phyloP scores from a whole-genome alignment of 2,329 filamentous ascomycete genomes.

The Venturia nashicola region DNA sequence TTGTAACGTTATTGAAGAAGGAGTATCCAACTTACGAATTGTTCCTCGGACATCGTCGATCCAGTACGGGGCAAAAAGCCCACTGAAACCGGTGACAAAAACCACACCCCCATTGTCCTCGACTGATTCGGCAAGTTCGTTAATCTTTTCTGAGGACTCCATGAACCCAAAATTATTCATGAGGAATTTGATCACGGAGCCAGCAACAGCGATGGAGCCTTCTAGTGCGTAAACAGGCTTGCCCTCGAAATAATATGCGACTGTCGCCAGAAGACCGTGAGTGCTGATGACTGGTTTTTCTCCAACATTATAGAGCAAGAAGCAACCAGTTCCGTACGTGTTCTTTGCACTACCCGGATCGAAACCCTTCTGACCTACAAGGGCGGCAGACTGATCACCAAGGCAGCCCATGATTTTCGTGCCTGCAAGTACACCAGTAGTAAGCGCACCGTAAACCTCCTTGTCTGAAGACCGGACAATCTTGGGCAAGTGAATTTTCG shows the following conservation, averaged over 20 bases:
- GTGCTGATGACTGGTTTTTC: constrained; percentile 74
- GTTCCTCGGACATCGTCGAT: constrained; percentile 87
- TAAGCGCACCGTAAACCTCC: constrained; percentile 57
- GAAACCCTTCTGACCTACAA: constrained; percentile 81
- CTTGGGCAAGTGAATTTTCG: constrained; percentile 62
- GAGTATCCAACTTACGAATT: constrained; percentile 26
- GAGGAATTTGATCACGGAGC: constrained; percentile 61
- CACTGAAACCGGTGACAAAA: constrained; percentile 81
- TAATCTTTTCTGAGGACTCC: constrained; percentile 49
- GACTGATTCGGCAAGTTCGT: constrained; percentile 50
- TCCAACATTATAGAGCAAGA: constrained; percentile 81
- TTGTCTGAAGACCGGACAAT: constrained; percentile 72
- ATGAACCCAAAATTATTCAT: constrained; percentile 55
- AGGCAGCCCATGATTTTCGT: constrained; percentile 67
- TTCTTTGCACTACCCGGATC: constrained; percentile 75
- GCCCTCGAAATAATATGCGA: constrained; percentile 73
- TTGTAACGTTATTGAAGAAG: neutral
- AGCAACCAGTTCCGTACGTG: constrained; percentile 83
- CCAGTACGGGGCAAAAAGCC: constrained; percentile 88
- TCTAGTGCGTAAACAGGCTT: constrained; percentile 65
- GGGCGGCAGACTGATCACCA: constrained; percentile 74
- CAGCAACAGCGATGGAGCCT: constrained; percentile 72
- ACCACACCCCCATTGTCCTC: constrained; percentile 72
- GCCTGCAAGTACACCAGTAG: constrained; percentile 53
- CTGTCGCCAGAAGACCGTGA: constrained; percentile 69